Conservation (phyloP, 1,284 basidiomycete species). For the Ustanciosporium gigantosporum region DNA sequence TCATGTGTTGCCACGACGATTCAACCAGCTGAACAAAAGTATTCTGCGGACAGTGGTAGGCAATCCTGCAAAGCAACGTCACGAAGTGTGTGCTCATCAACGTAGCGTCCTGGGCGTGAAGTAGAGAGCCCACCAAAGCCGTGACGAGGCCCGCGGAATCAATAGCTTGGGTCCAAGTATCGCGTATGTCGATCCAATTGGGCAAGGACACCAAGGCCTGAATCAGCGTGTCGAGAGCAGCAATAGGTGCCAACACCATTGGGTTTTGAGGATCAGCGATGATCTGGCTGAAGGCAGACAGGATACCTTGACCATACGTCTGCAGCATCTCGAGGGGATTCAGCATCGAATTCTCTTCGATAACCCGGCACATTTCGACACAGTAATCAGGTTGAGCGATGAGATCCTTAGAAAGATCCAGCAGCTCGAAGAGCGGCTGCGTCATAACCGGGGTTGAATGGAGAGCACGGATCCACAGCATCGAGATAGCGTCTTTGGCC, state of each 20-base stretch:
- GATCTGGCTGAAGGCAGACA: slow-evolving; percentile 38
- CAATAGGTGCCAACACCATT: slow-evolving; percentile 47
- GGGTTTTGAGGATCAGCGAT: slow-evolving; percentile 49
- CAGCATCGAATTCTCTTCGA: slow-evolving; percentile 51
- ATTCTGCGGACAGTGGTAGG: slow-evolving; percentile 23
- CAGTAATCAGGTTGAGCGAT: slow-evolving; percentile 52
- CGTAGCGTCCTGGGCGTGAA: slow-evolving; percentile 46
- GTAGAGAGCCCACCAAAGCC: slow-evolving; percentile 40
- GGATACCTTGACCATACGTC: slow-evolving; percentile 38
- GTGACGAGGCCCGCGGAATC: slow-evolving; percentile 37
- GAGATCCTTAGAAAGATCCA: slow-evolving; percentile 37
- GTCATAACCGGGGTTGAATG: slow-evolving; percentile 49
- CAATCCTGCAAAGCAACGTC: slow-evolving; percentile 46
- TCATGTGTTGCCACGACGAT: slow-evolving; percentile 17
- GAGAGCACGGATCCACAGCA: slow-evolving; percentile 55
- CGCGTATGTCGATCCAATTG: slow-evolving; percentile 28
- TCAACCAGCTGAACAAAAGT: slow-evolving; percentile 43
- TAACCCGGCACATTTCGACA: slow-evolving; percentile 50
- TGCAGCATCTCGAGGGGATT: slow-evolving; percentile 46
- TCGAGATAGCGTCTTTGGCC: slow-evolving; percentile 52
- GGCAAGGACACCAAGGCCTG: slow-evolving; percentile 37
- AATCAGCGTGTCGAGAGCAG: slow-evolving; percentile 44
- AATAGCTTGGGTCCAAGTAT: slow-evolving; percentile 30
- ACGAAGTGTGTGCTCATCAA: slow-evolving; percentile 48
- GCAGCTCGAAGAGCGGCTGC: slow-evolving; percentile 44